A percentile compares a stretch with the other conserved stretches of the same genome.
These are phyloP conservation scores for Ambrosiella beaveri DNA, from an alignment of 2,329 filamentous ascomycete genomes.

Conservation along the genomic window DNA sequence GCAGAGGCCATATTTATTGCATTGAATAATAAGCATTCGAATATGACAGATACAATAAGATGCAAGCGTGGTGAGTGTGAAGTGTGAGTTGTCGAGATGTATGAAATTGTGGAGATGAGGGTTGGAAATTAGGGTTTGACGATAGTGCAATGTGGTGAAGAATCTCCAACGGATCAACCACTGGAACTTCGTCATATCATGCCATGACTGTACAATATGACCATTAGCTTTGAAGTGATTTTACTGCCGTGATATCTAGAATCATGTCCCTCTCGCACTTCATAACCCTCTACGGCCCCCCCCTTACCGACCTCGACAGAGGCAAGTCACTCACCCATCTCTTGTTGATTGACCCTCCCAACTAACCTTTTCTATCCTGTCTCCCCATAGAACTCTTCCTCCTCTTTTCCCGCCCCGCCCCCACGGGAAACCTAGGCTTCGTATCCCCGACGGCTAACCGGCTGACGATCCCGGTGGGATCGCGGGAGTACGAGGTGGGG, in stretches of 20 bases:
- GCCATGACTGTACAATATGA: too few species aligned
- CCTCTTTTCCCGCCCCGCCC: constrained; percentile 60
- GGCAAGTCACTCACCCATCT: constrained; percentile 19
- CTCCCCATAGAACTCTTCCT: constrained; percentile 61
- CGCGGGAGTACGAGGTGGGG: constrained; percentile 54
- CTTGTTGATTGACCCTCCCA: neutral
- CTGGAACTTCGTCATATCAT: too few species aligned
- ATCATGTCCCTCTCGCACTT: neutral
- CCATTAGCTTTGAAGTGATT: neutral
- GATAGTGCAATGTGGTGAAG: too few species aligned
- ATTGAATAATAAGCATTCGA: neutral
- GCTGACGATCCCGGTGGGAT: constrained; percentile 51
- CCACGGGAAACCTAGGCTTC: constrained; percentile 68
- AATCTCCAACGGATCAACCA: too few species aligned
- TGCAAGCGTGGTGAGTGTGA: too few species aligned
- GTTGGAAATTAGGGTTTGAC: too few species aligned
- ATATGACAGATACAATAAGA: neutral
- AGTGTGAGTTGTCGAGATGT: too few species aligned
- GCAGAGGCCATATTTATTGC: neutral
- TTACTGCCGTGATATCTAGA: neutral
- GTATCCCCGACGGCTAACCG: constrained; percentile 51
- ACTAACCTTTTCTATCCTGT: constrained; percentile 3
- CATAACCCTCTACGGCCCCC: constrained; percentile 14
- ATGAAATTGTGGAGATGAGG: too few species aligned
- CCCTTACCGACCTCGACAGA: constrained; percentile 33